Evolutionary conservation across 140 eudicot genomes (phyloP).

Genomic region (Erigeron philadelphicus): DNA sequence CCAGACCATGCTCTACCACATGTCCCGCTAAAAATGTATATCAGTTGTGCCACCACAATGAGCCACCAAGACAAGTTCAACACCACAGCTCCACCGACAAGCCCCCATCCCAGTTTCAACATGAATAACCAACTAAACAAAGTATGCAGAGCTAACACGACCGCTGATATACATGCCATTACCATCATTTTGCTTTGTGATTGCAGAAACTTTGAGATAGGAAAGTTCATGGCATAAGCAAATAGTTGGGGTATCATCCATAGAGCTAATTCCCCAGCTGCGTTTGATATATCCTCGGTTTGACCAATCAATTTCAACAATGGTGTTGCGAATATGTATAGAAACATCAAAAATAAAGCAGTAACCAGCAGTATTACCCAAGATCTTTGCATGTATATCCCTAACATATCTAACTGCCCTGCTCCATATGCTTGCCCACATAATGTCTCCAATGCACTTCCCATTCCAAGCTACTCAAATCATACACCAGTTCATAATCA

Average conservation of each 20-base stretch:
- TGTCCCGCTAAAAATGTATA: constrained; percentile 45
- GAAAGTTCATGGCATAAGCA: constrained; percentile 49
- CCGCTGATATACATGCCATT: constrained; percentile 40
- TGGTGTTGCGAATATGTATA: neutral
- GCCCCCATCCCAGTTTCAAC: constrained; percentile 48
- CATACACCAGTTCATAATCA: neutral
- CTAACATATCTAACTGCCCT: constrained; percentile 41
- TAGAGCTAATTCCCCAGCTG: constrained; percentile 39
- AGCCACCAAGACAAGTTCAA: constrained; percentile 67
- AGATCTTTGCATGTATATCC: constrained; percentile 44
- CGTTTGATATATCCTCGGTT: constrained; percentile 34
- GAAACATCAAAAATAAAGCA: constrained; percentile 25
- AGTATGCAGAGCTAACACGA: constrained; percentile 31
- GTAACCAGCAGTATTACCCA: constrained; percentile 3
- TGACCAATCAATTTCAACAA: constrained; percentile 32
- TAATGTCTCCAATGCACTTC: constrained; percentile 61
- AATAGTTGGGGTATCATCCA: constrained; percentile 53
- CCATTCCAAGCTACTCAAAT: constrained; percentile 52
- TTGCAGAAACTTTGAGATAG: constrained; percentile 56
- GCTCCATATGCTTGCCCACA: constrained; percentile 79
- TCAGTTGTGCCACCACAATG: constrained; percentile 52
- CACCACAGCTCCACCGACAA: constrained; percentile 42
- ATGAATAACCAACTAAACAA: constrained; percentile 44
- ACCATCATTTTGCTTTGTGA: constrained; percentile 56
- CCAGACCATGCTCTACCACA: constrained; percentile 66